These are phyloP conservation scores for Apiotrichum siamense DNA, from an alignment of 1,284 basidiomycete genomes.

Conservation along the genomic window DNA sequence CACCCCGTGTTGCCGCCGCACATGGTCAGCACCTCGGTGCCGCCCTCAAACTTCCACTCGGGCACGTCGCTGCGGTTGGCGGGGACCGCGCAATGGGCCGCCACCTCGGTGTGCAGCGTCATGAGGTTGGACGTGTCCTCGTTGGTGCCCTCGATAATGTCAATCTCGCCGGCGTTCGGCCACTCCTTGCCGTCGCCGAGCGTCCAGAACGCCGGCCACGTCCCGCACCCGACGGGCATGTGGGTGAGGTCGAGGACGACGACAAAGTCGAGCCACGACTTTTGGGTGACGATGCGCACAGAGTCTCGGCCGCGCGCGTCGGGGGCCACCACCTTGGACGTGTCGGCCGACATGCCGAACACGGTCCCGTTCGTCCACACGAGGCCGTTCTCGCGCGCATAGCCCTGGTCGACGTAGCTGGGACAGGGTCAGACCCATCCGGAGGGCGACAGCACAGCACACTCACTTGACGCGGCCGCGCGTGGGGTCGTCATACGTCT, in stretches of 20 bases:
- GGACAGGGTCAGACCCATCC: neutral
- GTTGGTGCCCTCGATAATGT: slow-evolving; percentile 66
- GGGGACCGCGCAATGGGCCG: slow-evolving; percentile 50
- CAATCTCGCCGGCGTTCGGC: slow-evolving; percentile 73
- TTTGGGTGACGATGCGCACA: slow-evolving; percentile 38
- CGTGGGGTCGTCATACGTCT: slow-evolving; percentile 8
- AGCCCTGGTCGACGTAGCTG: slow-evolving; percentile 4
- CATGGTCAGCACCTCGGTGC: slow-evolving; percentile 54
- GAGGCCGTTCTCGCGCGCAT: neutral
- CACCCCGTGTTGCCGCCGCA: slow-evolving; percentile 50
- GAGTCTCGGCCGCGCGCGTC: slow-evolving; percentile 37
- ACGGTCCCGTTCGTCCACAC: slow-evolving; percentile 3
- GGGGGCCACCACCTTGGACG: slow-evolving; percentile 15
- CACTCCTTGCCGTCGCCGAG: slow-evolving; percentile 54
- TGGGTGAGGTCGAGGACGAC: slow-evolving; percentile 42
- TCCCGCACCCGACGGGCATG: slow-evolving; percentile 45
- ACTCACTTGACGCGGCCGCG: slow-evolving; percentile 9
- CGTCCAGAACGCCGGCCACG: slow-evolving; percentile 66
- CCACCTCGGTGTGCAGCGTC: slow-evolving; percentile 8
- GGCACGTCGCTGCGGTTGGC: neutral
- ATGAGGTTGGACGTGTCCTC: slow-evolving; percentile 4
- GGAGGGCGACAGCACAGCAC: neutral
- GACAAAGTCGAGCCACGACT: slow-evolving; percentile 35
- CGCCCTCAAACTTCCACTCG: neutral
- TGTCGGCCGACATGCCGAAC: slow-evolving; percentile 34